phyloP scores from a whole-genome alignment of 768 basidiomycete genomes.

The Boletus sp. region DNA sequence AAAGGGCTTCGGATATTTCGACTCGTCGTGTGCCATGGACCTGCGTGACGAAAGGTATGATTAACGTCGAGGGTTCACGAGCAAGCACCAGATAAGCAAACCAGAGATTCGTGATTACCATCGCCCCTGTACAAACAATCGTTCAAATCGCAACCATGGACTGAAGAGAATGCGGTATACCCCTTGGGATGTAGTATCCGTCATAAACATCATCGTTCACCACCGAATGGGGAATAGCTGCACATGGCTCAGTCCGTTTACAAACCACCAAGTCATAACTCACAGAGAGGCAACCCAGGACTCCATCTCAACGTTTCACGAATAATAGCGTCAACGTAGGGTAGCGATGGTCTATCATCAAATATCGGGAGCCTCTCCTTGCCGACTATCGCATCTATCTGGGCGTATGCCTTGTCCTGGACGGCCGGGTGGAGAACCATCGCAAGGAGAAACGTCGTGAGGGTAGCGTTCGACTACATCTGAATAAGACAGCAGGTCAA shows the following conservation, averaged over 20 bases:
- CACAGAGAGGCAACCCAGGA: conserved; percentile 13
- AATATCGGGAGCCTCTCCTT: conserved; percentile 18
- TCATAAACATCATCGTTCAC: conserved; percentile 18
- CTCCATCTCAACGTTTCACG: conserved; percentile 30
- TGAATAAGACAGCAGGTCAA: not conserved
- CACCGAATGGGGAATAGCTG: conserved; percentile 14
- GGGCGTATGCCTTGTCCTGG: conserved; percentile 16
- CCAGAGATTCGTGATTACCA: conserved; percentile 31
- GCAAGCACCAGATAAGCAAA: conserved; percentile 1
- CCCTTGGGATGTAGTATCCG: conserved; percentile 12
- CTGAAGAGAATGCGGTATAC: not conserved
- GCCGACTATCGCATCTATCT: conserved; percentile 19
- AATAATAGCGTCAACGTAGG: conserved; percentile 37
- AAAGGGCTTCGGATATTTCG: conserved; percentile 35
- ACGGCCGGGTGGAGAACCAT: conserved; percentile 17
- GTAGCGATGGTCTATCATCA: conserved; percentile 22
- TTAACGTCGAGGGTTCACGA: not conserved
- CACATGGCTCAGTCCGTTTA: not conserved
- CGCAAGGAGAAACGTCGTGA: conserved; percentile 10
- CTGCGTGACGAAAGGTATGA: not conserved
- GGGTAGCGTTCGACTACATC: conserved; percentile 7
- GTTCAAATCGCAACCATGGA: not conserved
- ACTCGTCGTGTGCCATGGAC: conserved; percentile 21
- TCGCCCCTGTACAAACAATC: conserved; percentile 11
- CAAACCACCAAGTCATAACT: conserved; percentile 2